Evolutionary conservation across 2,329 filamentous ascomycete genomes (phyloP), one percentile per base, ranked within the genome.

Genomic region (Raffaelea arxii): DNA sequence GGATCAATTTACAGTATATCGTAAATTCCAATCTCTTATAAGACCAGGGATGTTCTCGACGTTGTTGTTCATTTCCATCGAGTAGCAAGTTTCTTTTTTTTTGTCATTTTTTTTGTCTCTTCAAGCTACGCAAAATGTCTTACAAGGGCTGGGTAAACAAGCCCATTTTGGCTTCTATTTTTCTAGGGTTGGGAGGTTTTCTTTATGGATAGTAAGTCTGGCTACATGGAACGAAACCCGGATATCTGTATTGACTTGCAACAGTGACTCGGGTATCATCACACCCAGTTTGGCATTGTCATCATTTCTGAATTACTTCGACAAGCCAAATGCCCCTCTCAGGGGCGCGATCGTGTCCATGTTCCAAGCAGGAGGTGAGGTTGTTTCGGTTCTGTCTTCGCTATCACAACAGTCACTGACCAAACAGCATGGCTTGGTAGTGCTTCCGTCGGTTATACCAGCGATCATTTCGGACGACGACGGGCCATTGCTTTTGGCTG

Each of bases 401-500:
- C 27, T 30, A 30, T 30, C 16, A 9, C 9, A 30, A 30, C 27
- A 30, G 9, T 30, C 27, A 9, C 27, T 30, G 9, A 30, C 16
- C 27, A 16, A 30, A 30, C 9, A 30, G 27, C 27, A 30, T 30
- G 27, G 27, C 27, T 30, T 30, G 27, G 27, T 16, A 30, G 36
- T 38, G 36, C 36, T 10, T n/a, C 36, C 36, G 19, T 38, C 36
- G 36, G 16, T 9, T 21, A n/a, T 18, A 38, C 19, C 16, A 38
- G 19, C 36, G 36, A 38, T 21, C 36, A 18, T 7, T 38, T n/a
- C 9, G 44, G 43, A 6, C 37, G 43, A 16, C 32, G 35, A 22
- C 39, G 32, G 43, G 39, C 47, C 21, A 45, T 49, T 18, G 19
- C 30, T 14, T 35, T 46, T 37, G 38, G 35, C 6, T 23, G 48